Percentiles rank a stretch among this genome's conserved stretches.
These are phyloP conservation scores for Phlegmacium glaucopus DNA, from an alignment of 768 basidiomycete species.

Conservation along the genomic window DNA sequence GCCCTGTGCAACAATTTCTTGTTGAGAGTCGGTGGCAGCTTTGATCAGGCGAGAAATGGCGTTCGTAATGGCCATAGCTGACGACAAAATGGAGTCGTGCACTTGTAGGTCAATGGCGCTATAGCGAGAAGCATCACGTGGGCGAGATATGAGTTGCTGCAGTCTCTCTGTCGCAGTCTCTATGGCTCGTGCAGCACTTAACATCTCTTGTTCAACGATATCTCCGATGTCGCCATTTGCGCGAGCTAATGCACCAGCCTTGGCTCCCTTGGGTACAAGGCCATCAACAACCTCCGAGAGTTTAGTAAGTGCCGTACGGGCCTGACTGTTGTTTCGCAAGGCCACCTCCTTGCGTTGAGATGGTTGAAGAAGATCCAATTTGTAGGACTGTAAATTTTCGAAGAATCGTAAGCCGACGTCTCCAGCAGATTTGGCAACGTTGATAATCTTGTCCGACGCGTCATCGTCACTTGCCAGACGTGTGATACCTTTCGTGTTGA, in stretches of 20 bases:
- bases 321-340: conserved; percentile 85
- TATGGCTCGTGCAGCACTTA: conserved; percentile 88
- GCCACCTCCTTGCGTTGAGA: conserved; percentile 81
- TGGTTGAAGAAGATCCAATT: conserved; percentile 76
- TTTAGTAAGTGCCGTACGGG: conserved; percentile 75
- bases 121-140: conserved; percentile 83
- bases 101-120: conserved; percentile 93
- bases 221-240: conserved; percentile 94
- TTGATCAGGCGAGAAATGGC: conserved; percentile 94
- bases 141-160: conserved; percentile 88
- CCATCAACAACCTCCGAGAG: conserved; percentile 86
- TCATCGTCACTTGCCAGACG: conserved; percentile 90
- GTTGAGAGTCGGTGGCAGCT: conserved; percentile 96
- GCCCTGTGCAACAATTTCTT: conserved; percentile 96
- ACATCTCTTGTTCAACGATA: conserved; percentile 96
- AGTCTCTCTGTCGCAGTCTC: conserved; percentile 88
- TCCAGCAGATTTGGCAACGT: conserved; percentile 80
- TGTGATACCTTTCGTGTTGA: conserved; percentile 94
- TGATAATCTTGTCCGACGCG: conserved; percentile 85
- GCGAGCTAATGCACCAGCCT: conserved; percentile 62
- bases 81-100: conserved; percentile 93
- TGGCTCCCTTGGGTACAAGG: conserved; percentile 80
- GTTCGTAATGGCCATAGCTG: conserved; percentile 92
- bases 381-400: conserved; percentile 94
- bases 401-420: conserved; percentile 90